Percentiles rank a stretch among this genome's conserved stretches.
Evolutionary conservation across 2,329 filamentous ascomycete species (phyloP).

Genomic region (Ceratocystis colombiana): DNA sequence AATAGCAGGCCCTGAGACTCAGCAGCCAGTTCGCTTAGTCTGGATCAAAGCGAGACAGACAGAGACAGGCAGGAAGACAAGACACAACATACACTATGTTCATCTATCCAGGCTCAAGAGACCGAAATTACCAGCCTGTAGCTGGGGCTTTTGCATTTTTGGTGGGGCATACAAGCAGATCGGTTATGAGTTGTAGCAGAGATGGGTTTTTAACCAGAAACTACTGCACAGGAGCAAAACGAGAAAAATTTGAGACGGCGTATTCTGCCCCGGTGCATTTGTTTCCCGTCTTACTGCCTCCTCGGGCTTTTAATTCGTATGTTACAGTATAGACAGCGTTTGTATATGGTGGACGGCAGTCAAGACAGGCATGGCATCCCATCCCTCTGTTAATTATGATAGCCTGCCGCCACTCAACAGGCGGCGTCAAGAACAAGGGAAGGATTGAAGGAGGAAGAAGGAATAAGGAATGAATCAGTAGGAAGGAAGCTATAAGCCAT

Average conservation of each 20-base stretch:
- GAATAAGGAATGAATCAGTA: not conserved
- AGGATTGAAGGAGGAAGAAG: not conserved
- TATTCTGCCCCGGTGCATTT: too few species aligned
- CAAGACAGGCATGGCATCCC: not conserved
- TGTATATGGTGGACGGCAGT: too few species aligned
- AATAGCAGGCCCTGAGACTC: not conserved
- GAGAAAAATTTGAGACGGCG: not conserved
- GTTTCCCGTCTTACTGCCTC: too few species aligned
- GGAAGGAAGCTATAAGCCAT: not conserved
- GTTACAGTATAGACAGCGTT: too few species aligned
- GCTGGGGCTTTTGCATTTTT: not conserved
- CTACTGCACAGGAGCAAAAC: not conserved
- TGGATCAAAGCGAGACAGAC: conserved; percentile 5
- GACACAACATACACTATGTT: not conserved
- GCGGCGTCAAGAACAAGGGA: conserved; percentile 6
- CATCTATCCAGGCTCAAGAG: not conserved
- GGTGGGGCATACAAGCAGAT: not conserved
- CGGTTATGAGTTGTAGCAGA: not conserved
- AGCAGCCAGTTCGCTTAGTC: conserved; percentile 5
- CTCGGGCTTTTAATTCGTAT: too few species aligned
- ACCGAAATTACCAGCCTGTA: not conserved
- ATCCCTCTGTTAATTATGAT: not conserved
- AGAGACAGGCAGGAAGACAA: not conserved
- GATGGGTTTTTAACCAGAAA: not conserved
- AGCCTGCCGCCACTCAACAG: not conserved